Evolutionary conservation across 2,329 filamentous ascomycete species (phyloP), one percentile per base, ranked within the genome.

Genomic region (Fusarium sterilihyphosum): DNA sequence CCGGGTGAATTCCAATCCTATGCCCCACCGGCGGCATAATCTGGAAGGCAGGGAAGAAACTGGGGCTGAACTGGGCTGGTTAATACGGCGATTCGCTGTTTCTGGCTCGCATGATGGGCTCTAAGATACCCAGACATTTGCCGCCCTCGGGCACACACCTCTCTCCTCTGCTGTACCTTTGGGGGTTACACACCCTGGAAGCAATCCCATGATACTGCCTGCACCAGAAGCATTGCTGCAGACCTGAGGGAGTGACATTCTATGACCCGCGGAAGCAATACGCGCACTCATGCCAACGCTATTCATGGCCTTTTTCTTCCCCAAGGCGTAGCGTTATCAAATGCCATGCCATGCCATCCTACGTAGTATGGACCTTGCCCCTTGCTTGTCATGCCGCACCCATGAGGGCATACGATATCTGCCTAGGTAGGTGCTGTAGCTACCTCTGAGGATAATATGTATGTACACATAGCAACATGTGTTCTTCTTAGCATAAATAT

Each of bases 1-100:
- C 77, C 77, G 77, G 77, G 52, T 78, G 77, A 78, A 78, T 78
- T 74, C 75, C 68, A 41, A 56, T 29, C 50, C 40, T 33, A 26
- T 60, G 60, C 65, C 76, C 75, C 76, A 78, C 75, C 69, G 62
- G 67, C 76, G 74, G 73, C 72, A 74, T 67, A 69, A 65, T 70
- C 60, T 70, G 11, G 8, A 37, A 65, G 59, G 40, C 41, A 66
- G 29, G 61, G 50, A 68, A 59, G 47, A 53, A 49, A 60, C 41
- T 35, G 53, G 54, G 61, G 49, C 59, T 46, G 31, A 29, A 41
- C 33, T 44, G 31, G 50, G 14, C 50, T 58, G 60, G 60, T 46
- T 44, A 24, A 62, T 62, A 61, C n/a, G 49, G 8, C 49, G 37
- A 29, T 57, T 43, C 40, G 44, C 49, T 71, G n/a, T 35, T 58